A percentile compares a stretch with the other conserved stretches of the same genome.
phyloP scores from a whole-genome alignment of 495 filamentous ascomycete species.

The Aspergillus wentii region DNA sequence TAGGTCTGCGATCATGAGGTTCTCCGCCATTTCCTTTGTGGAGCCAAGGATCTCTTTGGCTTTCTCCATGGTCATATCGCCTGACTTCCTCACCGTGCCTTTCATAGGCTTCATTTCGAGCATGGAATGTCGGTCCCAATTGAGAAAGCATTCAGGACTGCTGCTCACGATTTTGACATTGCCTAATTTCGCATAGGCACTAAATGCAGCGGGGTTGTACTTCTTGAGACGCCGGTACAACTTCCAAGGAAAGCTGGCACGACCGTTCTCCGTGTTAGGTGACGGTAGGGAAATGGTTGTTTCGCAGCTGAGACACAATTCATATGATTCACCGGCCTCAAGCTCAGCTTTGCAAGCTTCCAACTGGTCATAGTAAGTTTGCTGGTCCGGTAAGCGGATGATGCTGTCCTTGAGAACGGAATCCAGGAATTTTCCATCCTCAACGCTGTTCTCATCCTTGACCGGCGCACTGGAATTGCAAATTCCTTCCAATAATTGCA shows the following conservation, averaged over 20 bases:
- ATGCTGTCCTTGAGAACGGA: conserved; percentile 25
- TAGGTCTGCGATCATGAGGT: conserved; percentile 96
- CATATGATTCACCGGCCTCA: conserved; percentile 80
- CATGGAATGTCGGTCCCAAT: conserved; percentile 51
- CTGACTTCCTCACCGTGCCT: conserved; percentile 78
- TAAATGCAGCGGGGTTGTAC: conserved; percentile 81
- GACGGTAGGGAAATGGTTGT: conserved; percentile 53
- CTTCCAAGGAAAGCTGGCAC: conserved; percentile 49
- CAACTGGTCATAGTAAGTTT: conserved; percentile 60
- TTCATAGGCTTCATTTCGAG: conserved; percentile 76
- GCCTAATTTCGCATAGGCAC: conserved; percentile 72
- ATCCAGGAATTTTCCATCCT: conserved; percentile 22
- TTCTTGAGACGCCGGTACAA: conserved; percentile 66
- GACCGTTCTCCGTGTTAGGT: conserved; percentile 12
- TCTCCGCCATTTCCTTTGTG: conserved; percentile 90
- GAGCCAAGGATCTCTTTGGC: conserved; percentile 66
- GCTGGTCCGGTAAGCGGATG: conserved; percentile 42
- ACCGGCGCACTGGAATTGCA: not conserved
- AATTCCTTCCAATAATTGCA: conserved; percentile 15
- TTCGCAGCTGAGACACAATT: conserved; percentile 82
- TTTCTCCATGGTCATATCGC: conserved; percentile 56
- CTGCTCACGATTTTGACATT: conserved; percentile 67
- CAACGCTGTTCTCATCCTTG: conserved; percentile 2
- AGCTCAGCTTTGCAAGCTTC: conserved; percentile 67
- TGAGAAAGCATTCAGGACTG: conserved; percentile 90